Base-by-base conservation (phyloP, 805 yeast species). In the Yarrowia keelungensis region DNA sequence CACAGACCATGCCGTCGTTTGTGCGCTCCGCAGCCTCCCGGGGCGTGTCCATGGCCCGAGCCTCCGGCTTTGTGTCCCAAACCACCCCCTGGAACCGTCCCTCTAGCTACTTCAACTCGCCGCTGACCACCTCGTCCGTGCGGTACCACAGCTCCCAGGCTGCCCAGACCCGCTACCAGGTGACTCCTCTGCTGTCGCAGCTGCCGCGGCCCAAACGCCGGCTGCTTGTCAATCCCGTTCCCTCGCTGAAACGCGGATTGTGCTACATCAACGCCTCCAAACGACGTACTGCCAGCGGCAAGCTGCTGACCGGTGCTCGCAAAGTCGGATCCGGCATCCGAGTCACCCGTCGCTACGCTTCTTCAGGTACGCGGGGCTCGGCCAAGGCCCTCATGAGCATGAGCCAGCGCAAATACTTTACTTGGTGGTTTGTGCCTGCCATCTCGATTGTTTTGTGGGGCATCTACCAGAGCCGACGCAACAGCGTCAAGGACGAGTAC, bases 341-440 rank as follows among this genome's bases (percentile, higher is more conserved):
- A 42, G 41, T 54, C 53, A 67, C 45, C 64, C 71, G 61, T 15
- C 45, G 70, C 61, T 72, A 58, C 49, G 70, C 68, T 53, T 69
- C 64, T 12, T 35, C 50, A 26, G 66, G 51, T 42, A 36, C 51
- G 7, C 61, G 45, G 19, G 49, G 38, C 51, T 45, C 51, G 19
- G 61, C 51, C 45, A 45, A 58, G 53, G 66, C 58, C 39, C 12
- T 53, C 43, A 26, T 54, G 45, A 45, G 69, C 51, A 53, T 61
- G 39, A 35, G 56, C 38, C 62, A 54, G 68, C 68, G 70, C 0
- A 56, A 59, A 26, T 68, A 51, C 61, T 71, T 73, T 67, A 67
- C 72, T 16, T 73, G 74, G 74, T 70, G 72, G 72, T 70, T 73
- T 35, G 71, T 74, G n/a, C 76, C 76, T 3, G 74, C 74, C 8